These are phyloP conservation scores for Monilinia aucupariae DNA, from an alignment of 2,329 filamentous ascomycete species.

Conservation along the genomic window DNA sequence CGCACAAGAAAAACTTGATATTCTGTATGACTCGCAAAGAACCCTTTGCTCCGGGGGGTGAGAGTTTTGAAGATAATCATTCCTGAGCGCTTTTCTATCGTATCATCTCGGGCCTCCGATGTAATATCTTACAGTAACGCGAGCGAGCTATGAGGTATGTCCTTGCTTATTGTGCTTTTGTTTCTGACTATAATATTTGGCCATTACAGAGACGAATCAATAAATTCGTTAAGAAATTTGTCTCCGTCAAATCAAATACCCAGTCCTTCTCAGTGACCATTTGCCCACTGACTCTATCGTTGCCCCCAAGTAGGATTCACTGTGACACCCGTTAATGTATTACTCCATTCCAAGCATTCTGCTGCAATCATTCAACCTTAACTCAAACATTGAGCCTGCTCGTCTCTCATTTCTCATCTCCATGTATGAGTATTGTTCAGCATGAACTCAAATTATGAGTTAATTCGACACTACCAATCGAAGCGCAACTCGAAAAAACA, in stretches of 20 bases:
- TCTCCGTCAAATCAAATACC: not conserved
- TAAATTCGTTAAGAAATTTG: not conserved
- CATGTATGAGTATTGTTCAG: not conserved
- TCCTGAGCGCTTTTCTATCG: not conserved
- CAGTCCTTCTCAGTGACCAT: not conserved
- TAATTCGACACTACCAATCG: not conserved
- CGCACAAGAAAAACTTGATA: not conserved
- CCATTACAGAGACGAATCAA: not conserved
- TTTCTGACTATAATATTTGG: not conserved
- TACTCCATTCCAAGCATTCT: not conserved
- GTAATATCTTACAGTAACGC: not conserved
- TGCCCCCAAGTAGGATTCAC: too few species aligned
- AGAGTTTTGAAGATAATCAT: not conserved
- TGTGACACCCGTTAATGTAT: not conserved
- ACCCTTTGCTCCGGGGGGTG: not conserved
- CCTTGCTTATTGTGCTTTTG: not conserved
- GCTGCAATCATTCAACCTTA: not conserved
- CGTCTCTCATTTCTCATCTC: not conserved
- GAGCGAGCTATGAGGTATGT: not conserved
- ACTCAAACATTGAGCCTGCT: not conserved
- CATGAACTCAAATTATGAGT: not conserved
- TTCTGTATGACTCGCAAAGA: not conserved
- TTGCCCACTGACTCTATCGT: too few species aligned
- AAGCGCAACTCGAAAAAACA: not conserved
- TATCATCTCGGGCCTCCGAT: not conserved